Conservation (phyloP, 768 basidiomycete species). For the Lyophyllum decastes region DNA sequence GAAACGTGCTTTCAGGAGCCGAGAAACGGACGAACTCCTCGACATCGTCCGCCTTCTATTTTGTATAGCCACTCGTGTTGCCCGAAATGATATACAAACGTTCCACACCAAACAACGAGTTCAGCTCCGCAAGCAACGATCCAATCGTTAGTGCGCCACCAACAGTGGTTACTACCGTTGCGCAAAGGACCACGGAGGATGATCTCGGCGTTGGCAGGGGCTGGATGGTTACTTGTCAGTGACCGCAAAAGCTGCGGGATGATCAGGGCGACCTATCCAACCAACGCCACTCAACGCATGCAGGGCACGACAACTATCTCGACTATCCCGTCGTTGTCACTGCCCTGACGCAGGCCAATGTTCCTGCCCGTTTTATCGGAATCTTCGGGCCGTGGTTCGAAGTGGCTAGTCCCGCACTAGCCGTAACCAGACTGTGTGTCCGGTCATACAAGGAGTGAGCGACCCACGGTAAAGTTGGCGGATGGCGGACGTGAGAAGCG, state of each 20-base stretch:
- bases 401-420: slow-evolving; percentile 11
- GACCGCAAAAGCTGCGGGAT: slow-evolving; percentile 48
- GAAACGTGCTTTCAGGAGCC: too few species aligned
- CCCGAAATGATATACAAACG: too few species aligned
- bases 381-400: background rate
- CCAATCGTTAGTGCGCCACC: slow-evolving; percentile 43
- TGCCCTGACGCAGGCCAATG: background rate
- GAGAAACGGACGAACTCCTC: too few species aligned
- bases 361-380: background rate
- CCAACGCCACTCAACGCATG: slow-evolving; percentile 34
- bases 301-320: slow-evolving; percentile 11
- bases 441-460: slow-evolving; percentile 43
- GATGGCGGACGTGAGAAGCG: slow-evolving; percentile 52
- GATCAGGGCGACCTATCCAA: slow-evolving; percentile 62
- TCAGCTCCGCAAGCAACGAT: slow-evolving; percentile 16
- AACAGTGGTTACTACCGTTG: slow-evolving; percentile 54
- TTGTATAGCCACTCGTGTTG: too few species aligned
- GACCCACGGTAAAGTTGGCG: slow-evolving; percentile 50
- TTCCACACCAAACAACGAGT: background rate
- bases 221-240: too few species aligned
- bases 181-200: slow-evolving; percentile 59
- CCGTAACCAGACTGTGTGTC: slow-evolving; percentile 6
- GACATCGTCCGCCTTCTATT: too few species aligned
- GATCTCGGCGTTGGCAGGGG: too few species aligned
- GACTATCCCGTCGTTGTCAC: background rate